Percentiles rank a stretch among this genome's conserved stretches.
phyloP scores from a whole-genome alignment of 352 stramenopile genomes.

The Phytophthora chlamydospora region DNA sequence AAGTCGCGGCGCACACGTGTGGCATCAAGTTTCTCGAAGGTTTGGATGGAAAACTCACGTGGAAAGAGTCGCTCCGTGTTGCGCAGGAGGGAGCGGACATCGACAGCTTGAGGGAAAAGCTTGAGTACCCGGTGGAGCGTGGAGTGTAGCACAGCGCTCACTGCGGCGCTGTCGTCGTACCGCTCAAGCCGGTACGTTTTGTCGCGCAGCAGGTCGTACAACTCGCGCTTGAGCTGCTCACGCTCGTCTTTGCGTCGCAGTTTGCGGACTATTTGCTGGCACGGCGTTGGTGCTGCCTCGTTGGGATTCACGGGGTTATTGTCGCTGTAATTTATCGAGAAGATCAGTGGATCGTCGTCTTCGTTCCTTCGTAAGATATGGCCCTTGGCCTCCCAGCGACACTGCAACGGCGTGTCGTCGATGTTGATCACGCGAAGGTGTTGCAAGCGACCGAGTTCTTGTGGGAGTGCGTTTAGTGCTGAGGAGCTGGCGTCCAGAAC shows the following conservation, averaged over 20 bases:
- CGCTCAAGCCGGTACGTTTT: slow-evolving; percentile 65
- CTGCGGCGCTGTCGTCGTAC: slow-evolving; percentile 27
- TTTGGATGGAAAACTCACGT: slow-evolving; percentile 41
- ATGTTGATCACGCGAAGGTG: slow-evolving; percentile 79
- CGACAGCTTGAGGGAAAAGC: slow-evolving; percentile 58
- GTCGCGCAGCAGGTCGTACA: slow-evolving; percentile 65
- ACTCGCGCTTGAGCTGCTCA: slow-evolving; percentile 55
- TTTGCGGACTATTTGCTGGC: slow-evolving; percentile 59
- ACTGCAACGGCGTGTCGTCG: slow-evolving; percentile 67
- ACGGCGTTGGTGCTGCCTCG: slow-evolving; percentile 29
- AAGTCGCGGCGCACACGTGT: slow-evolving; percentile 40
- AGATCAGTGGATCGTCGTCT: slow-evolving; percentile 15
- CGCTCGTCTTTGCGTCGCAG: slow-evolving; percentile 72
- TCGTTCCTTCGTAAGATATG: slow-evolving; percentile 43
- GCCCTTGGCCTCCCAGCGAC: slow-evolving; percentile 58
- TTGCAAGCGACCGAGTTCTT: slow-evolving; percentile 67
- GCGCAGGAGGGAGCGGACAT: slow-evolving; percentile 83
- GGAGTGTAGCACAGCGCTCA: slow-evolving; percentile 31
- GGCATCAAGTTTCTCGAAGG: slow-evolving; percentile 38
- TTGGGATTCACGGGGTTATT: slow-evolving; percentile 12
- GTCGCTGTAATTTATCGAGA: slow-evolving; percentile 10
- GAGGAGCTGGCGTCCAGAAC: slow-evolving; percentile 80
- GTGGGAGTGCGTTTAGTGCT: slow-evolving; percentile 62
- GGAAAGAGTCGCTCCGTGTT: slow-evolving; percentile 87
- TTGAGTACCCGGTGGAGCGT: slow-evolving; percentile 65